A percentile compares a stretch with the other conserved stretches of the same genome.
These are phyloP conservation scores for Penicillium sp. DNA, from an alignment of 2,329 filamentous ascomycete genomes.

Conservation along the genomic window DNA sequence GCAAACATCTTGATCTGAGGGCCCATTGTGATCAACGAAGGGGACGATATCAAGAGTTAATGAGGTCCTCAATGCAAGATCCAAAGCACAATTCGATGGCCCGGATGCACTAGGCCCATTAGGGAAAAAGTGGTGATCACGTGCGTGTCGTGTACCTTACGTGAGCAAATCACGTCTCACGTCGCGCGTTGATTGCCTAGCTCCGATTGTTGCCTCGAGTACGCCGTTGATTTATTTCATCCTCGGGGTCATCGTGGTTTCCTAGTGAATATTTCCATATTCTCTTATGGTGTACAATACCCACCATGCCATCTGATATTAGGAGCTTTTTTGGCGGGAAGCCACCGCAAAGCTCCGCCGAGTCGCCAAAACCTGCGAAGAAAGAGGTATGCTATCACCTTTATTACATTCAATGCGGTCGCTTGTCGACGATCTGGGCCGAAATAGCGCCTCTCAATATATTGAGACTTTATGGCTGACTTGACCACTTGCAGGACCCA, in stretches of 20 bases:
- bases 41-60: conserved; percentile 10
- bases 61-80: conserved; percentile 11
- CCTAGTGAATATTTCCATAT: neutral
- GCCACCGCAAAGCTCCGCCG: conserved; percentile 57
- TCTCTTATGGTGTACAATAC: neutral
- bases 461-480: conserved; percentile 9
- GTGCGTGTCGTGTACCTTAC: conserved; percentile 24
- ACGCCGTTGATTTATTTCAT: neutral
- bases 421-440: neutral
- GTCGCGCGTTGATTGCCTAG: neutral
- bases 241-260: neutral
- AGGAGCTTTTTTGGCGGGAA: conserved; percentile 86
- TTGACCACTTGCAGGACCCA: conserved; percentile 23
- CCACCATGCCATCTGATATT: conserved; percentile 77
- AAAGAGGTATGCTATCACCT: conserved; percentile 38
- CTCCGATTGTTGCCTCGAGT: conserved; percentile 8
- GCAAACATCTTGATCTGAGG: conserved; percentile 37
- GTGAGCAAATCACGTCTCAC: conserved; percentile 31
- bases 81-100: conserved; percentile 23
- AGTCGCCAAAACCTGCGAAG: conserved; percentile 43
- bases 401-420: neutral
- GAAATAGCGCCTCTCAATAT: neutral
- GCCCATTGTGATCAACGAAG: conserved; percentile 30
- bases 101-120: conserved; percentile 16
- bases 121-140: conserved; percentile 23